Evolutionary conservation across 371 early-diverging fungal species (phyloP).

Genomic region (Parasitella parasitica): DNA sequence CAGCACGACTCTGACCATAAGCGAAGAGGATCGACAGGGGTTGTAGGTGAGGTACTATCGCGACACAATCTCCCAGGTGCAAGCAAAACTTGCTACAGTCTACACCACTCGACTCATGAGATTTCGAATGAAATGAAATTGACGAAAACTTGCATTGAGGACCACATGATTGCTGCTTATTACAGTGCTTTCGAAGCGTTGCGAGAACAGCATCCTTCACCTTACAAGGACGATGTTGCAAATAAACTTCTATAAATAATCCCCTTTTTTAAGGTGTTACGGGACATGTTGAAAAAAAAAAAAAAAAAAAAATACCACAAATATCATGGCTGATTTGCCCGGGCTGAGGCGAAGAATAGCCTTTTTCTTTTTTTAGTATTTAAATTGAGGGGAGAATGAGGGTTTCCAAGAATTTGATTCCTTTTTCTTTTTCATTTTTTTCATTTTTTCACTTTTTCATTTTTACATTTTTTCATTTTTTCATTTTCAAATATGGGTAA

Average conservation of each 20-base stretch:
- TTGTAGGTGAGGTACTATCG: not conserved
- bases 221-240: not conserved
- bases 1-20: not conserved
- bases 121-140: constrained; percentile 39
- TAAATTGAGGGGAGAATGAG: not conserved
- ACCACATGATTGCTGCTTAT: constrained; percentile 40
- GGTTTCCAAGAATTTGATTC: not conserved
- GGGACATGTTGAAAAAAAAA: not conserved
- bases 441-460: not conserved
- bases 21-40: not conserved
- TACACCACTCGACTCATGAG: constrained; percentile 18
- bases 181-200: constrained; percentile 27
- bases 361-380: not conserved
- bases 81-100: constrained; percentile 13
- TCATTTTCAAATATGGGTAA: constrained; percentile 11
- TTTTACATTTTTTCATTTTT: not conserved
- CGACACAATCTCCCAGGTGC: constrained; percentile 21
- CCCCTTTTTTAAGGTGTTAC: not conserved
- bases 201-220: not conserved
- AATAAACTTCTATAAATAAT: not conserved
- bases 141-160: constrained; percentile 43
- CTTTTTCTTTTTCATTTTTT: not conserved
- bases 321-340: not conserved
- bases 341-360: not conserved
- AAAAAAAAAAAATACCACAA: too few species aligned